These are phyloP conservation scores for Zalerion maritima DNA, from an alignment of 495 filamentous ascomycete genomes.

Conservation along the genomic window DNA sequence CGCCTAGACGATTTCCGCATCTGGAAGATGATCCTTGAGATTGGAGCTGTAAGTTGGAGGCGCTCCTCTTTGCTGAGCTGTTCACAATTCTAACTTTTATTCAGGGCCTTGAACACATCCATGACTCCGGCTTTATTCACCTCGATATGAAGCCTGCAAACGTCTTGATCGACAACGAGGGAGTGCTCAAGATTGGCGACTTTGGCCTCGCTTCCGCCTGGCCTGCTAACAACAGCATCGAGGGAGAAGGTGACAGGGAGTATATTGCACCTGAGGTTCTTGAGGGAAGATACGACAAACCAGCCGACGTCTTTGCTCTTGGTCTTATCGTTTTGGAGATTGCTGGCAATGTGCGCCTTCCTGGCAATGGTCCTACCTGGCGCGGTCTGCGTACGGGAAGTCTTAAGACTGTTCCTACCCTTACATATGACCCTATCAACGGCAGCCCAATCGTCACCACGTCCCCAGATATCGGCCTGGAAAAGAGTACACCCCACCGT, in stretches of 20 bases:
- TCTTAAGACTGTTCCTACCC: slow-evolving; percentile 66
- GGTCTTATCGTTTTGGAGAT: slow-evolving; percentile 90
- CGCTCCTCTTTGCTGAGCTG: background rate
- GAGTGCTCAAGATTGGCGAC: slow-evolving; percentile 85
- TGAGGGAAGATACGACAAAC: slow-evolving; percentile 68
- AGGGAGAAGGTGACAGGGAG: slow-evolving; percentile 87
- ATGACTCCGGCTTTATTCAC: slow-evolving; percentile 78
- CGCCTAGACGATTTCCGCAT: slow-evolving; percentile 92
- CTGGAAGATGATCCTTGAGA: slow-evolving; percentile 89
- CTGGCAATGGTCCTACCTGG: slow-evolving; percentile 85
- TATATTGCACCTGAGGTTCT: slow-evolving; percentile 92
- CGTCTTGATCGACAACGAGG: slow-evolving; percentile 79
- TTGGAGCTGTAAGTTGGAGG: slow-evolving; percentile 48
- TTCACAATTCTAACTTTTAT: slow-evolving; percentile 18
- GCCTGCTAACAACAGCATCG: slow-evolving; percentile 61
- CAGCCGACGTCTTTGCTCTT: slow-evolving; percentile 83
- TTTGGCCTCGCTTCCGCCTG: slow-evolving; percentile 81
- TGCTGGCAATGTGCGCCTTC: slow-evolving; percentile 78
- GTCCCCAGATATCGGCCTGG: slow-evolving; percentile 11
- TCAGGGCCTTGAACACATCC: slow-evolving; percentile 77
- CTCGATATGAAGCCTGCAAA: slow-evolving; percentile 94
- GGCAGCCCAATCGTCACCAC: slow-evolving; percentile 10
- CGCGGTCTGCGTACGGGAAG: slow-evolving; percentile 74
- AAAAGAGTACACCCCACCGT: slow-evolving; percentile 13
- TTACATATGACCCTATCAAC: slow-evolving; percentile 37